A percentile compares a stretch with the other conserved stretches of the same genome.
Conservation (phyloP, 78 protist species). For the Anaeramoeba ignava region DNA sequence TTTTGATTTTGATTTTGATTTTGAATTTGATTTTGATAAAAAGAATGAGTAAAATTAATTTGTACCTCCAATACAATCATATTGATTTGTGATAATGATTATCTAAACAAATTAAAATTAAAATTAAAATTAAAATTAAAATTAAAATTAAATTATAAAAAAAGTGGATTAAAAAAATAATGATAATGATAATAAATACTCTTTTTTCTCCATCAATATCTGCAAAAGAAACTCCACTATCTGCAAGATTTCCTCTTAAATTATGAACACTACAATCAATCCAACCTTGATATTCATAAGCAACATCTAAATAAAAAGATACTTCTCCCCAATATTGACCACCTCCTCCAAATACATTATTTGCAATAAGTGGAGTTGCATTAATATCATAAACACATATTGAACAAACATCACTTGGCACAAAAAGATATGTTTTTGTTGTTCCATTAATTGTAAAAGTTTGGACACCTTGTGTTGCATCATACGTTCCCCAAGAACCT, state of each 20-base stretch:
- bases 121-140: background rate
- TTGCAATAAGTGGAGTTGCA: no score
- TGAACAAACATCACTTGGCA: no score
- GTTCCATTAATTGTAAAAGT: no score
- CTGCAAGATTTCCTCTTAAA: background rate
- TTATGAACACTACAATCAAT: background rate
- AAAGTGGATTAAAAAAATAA: background rate
- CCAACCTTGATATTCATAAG: background rate
- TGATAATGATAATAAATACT: background rate
- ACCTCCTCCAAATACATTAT: no score
- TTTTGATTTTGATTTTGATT: no score
- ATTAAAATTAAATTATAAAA: background rate
- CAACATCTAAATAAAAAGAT: background rate
- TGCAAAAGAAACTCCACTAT: background rate
- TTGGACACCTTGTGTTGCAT: no score
- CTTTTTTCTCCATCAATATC: background rate
- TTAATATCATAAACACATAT: no score
- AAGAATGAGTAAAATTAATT: no score
- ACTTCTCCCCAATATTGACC: background rate
- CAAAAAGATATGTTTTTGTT: no score
- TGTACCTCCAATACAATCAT: background rate
- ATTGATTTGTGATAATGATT: background rate
- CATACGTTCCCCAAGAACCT: no score
- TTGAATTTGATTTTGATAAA: no score
- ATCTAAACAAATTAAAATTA: background rate